Evolutionary conservation across 441 rosid species (phyloP).

Genomic region (Euphorbia corollata): DNA sequence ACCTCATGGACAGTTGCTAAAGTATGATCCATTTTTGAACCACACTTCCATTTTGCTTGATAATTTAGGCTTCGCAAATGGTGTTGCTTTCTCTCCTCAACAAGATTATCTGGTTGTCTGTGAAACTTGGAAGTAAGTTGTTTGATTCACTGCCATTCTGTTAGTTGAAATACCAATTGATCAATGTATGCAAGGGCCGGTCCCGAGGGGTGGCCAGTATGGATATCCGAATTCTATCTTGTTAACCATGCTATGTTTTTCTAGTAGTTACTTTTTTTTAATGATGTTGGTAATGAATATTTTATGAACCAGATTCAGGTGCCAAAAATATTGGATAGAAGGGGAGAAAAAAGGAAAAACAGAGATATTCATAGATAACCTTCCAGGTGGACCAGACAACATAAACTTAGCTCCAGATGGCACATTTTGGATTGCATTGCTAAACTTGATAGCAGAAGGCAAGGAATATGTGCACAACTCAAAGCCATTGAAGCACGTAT

Average conservation of each 20-base stretch:
- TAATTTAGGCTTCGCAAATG: conserved; percentile 34
- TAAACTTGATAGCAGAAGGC: conserved; percentile 23
- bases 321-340: conserved; percentile 40
- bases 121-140: conserved; percentile 36
- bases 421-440: conserved; percentile 44
- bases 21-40: conserved; percentile 29
- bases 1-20: conserved; percentile 46
- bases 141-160: not conserved
- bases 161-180: too few relatives aligned
- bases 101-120: conserved; percentile 40
- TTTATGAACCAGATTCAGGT: conserved; percentile 36
- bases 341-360: conserved; percentile 32
- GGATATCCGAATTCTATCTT: too few relatives aligned
- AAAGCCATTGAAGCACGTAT: conserved; percentile 26
- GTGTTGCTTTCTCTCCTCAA: conserved; percentile 39
- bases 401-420: conserved; percentile 46
- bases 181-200: too few relatives aligned
- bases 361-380: conserved; percentile 34
- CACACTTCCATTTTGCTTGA: conserved; percentile 31
- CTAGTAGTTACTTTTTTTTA: too few relatives aligned
- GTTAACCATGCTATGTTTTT: too few relatives aligned
- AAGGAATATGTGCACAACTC: conserved; percentile 38
- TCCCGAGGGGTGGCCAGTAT: too few relatives aligned
- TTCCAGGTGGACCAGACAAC: conserved; percentile 47
- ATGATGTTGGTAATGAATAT: too few relatives aligned